Conservation (phyloP, 225 moss, liverwort and hornwort species). For the Lunularia cruciata region DNA sequence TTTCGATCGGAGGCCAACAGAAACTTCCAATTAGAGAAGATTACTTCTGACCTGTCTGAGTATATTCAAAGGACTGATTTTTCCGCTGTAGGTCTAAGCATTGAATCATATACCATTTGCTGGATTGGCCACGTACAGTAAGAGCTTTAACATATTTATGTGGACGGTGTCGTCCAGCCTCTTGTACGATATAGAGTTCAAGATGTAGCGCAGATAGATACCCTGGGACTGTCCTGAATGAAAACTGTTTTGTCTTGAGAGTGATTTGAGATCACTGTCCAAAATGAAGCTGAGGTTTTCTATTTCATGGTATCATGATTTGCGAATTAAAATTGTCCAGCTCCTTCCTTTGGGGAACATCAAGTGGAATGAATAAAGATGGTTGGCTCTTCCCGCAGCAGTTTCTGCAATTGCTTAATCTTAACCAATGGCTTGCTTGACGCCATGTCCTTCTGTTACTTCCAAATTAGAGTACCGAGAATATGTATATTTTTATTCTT, state of each 20-base stretch:
- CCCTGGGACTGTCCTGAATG: background rate
- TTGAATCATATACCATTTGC: background rate
- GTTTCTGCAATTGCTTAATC: background rate
- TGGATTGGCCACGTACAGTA: background rate
- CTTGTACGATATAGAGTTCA: constrained; percentile 2
- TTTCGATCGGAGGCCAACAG: background rate
- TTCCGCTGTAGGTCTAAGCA: background rate
- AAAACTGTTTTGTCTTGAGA: background rate
- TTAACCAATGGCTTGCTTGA: no score
- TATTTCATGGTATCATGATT: background rate
- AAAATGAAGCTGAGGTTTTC: background rate
- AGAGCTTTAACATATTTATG: background rate
- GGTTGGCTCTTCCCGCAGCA: background rate
- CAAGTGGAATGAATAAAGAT: constrained; percentile 12
- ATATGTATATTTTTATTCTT: no score
- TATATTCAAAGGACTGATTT: background rate
- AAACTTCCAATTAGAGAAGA: background rate
- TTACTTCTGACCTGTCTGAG: background rate
- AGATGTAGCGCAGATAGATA: constrained; percentile 8
- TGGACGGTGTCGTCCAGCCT: constrained; percentile 1
- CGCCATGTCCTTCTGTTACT: no score
- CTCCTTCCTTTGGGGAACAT: background rate
- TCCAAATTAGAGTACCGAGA: no score
- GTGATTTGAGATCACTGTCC: constrained; percentile 5
- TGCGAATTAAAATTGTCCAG: background rate